Base-by-base conservation (phyloP, 148 eudicot genomes). In the Nepenthes gracilis region DNA sequence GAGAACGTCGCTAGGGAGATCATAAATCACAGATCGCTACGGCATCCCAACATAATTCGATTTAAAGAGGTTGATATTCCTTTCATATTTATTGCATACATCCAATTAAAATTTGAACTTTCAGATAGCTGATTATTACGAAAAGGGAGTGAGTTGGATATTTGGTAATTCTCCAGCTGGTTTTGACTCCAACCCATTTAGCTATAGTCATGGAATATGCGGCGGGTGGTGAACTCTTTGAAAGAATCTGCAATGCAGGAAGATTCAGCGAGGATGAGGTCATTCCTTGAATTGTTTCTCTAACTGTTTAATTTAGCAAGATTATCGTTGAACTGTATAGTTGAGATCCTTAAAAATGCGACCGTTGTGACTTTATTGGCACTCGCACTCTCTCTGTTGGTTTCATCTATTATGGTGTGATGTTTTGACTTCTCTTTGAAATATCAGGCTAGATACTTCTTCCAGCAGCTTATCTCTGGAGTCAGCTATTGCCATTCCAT, bases 151-250 rank as follows among this genome's bases (percentile, higher is more conserved):
- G 13, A n/a, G 53, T 6, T 49, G 53, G 53, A n/a, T 54, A 2
- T 5, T 54, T 54, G 14, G 9, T 15, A 23, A 14, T 54, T 54
- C 34, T 33, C 6, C 4, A 88, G 96, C 83, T 88, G 38, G 76
- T 88, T 62, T 67, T 88, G 61, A 88, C 96, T 33, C 88, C 92
- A 51, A 88, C 96, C 9, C 96, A 88, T 74, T 77, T 88, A 58
- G 96, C 96, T 59, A 88, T 88, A 60, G 86, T 85, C 50, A 88
- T 88, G 96, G 96, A 88, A 65, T 88, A 88, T 83, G 96, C 96
- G 51, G 81, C 96, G 61, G 96, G 96, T 47, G 96, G 96, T 33
- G 96, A 88, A 72, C 83, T 88, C 57, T 88, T 80, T 70, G 85
- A 85, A 58, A 67, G 92, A 69, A 88, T 88, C 50, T 56, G 78